Evolutionary conservation across 768 basidiomycete genomes (phyloP).

Genomic region (Lentinula detonsa): DNA sequence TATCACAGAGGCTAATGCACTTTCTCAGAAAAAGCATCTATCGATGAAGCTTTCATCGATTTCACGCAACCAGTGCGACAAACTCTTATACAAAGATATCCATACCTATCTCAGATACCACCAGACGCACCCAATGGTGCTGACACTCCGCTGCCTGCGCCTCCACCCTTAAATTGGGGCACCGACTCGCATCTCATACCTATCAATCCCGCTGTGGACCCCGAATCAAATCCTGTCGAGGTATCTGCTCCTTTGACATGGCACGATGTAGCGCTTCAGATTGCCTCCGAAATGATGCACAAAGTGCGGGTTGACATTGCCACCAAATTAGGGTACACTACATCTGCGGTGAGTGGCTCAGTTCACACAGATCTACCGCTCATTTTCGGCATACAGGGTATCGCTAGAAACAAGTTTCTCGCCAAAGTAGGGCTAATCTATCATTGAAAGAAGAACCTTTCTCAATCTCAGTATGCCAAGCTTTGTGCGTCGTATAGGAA

Average conservation of each 20-base stretch:
- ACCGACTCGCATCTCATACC: conserved; percentile 60
- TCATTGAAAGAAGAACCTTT: not conserved
- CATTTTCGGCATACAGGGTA: conserved; percentile 46
- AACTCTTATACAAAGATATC: conserved; percentile 65
- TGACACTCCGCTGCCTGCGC: conserved; percentile 74
- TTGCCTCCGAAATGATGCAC: conserved; percentile 85
- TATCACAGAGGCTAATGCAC: not conserved
- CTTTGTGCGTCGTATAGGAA: conserved; percentile 91
- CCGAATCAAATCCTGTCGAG: conserved; percentile 10
- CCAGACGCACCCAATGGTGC: conserved; percentile 58
- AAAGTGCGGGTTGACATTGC: conserved; percentile 64
- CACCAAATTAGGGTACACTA: conserved; percentile 81
- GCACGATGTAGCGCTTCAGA: conserved; percentile 88
- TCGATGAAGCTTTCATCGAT: conserved; percentile 96
- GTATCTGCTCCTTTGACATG: conserved; percentile 45
- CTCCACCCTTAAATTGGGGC: conserved; percentile 61
- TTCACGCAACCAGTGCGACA: conserved; percentile 79
- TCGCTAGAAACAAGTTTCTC: conserved; percentile 90
- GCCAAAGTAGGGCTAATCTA: conserved; percentile 62
- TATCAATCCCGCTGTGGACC: conserved; percentile 27
- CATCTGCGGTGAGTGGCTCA: conserved; percentile 65
- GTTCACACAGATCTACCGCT: not conserved
- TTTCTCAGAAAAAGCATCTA: conserved; percentile 84
- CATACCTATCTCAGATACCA: conserved; percentile 70
- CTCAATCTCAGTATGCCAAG: conserved; percentile 29